phyloP scores from a whole-genome alignment of 164 flowering plant species.

The Vitis vinifera region DNA sequence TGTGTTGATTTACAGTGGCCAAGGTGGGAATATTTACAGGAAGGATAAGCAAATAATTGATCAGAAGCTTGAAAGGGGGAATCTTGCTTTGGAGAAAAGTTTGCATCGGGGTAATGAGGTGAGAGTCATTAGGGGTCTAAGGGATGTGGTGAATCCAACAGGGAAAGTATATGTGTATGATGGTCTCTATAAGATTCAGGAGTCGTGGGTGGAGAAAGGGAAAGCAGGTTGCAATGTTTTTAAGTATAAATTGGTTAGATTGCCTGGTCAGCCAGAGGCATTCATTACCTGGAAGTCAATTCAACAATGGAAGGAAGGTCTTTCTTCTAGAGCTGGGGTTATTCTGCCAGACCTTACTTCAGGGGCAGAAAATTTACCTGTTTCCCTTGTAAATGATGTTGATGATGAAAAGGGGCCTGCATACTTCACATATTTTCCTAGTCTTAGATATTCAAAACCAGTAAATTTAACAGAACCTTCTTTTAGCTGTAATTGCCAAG shows the following conservation, averaged over 20 bases:
- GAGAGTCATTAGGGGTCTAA: conserved; percentile 49
- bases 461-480: conserved; percentile 20
- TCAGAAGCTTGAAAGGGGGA: conserved; percentile 56
- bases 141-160: conserved; percentile 12
- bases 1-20: conserved; percentile 66
- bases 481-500: conserved; percentile 32
- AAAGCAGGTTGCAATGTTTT: conserved; percentile 42
- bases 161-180: conserved; percentile 48
- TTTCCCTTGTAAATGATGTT: conserved; percentile 53
- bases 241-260: conserved; percentile 44
- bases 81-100: conserved; percentile 57
- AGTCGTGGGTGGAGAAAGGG: conserved; percentile 52
- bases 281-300: conserved; percentile 45
- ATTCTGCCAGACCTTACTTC: conserved; percentile 50
- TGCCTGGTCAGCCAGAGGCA: conserved; percentile 45
- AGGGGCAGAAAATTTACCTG: conserved; percentile 45
- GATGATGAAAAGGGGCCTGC: conserved; percentile 53
- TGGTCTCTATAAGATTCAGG: conserved; percentile 47
- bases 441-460: conserved; percentile 23
- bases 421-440: conserved; percentile 38
- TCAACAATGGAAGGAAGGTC: conserved; percentile 40
- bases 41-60: conserved; percentile 29
- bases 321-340: conserved; percentile 33
- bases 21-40: conserved; percentile 41
- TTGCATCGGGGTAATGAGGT: conserved; percentile 41